Evolutionary conservation across 768 basidiomycete genomes (phyloP), one percentile per base, ranked within the genome.

Genomic region (Hydnomerulius pinastri): DNA sequence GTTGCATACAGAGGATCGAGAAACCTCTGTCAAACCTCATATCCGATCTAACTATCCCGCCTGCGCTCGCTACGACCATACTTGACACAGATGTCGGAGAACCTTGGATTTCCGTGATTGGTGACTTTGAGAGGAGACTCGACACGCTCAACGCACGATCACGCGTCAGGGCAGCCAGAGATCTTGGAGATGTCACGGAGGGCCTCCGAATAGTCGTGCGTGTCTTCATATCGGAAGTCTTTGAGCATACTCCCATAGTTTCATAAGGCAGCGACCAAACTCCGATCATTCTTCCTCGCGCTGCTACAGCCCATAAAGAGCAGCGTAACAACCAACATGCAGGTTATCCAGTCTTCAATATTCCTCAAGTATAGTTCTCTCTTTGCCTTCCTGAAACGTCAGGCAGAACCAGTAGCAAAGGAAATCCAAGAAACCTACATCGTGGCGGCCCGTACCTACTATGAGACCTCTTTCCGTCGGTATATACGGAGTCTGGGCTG

Each of bases 391-490:
- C 75, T 99, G 30, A 84, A 87, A 55, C 84, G 91, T 2, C 89
- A 93, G 54, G 89, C 89, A 5, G 78, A 86, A 8, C 77, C 77
- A 28, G 88, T 94, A 25, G 94, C 97, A 3, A 78, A 79, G 39
- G 95, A 98, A 67, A 73, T 99, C 20, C 92, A 93, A 65, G 77
- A 92, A 44, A 86, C 90, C 3, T 99, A 99, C 66, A 73, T 88
- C 24, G 80, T 80, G 28, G 82, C 89, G 23, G 87, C 90, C 12
- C 83, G 94, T 33, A 80, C 90, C 18, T 99, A 97, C 66, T 98
- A 93, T 52, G 97, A 99, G 71, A 98, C 97, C 18, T 92, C 88
- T 1, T 95, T 98, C 66, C 76, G 97, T 54, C 75, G 97, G 36
- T 99, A 98, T 66, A 79, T 85, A 20, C 77, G 97, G 38, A 87